These are phyloP conservation scores for Exserohilum turcica DNA, from an alignment of 2,329 filamentous ascomycete species.

Conservation along the genomic window DNA sequence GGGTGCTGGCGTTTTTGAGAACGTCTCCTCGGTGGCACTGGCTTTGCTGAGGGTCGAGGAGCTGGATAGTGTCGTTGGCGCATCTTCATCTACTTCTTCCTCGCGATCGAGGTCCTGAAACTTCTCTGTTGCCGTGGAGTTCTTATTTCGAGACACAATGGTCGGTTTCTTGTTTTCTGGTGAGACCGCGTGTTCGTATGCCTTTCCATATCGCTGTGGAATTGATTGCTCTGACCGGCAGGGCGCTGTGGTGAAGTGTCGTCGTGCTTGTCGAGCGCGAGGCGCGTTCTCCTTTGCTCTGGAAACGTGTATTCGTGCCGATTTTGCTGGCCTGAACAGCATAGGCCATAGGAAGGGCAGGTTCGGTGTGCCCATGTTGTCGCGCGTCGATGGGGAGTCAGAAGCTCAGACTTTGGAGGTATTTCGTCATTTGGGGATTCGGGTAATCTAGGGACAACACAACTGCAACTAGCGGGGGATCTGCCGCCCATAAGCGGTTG, in stretches of 20 bases:
- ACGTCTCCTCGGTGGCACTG: slow-evolving; percentile 19
- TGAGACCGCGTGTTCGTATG: slow-evolving; percentile 53
- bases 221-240: slow-evolving; percentile 36
- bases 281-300: slow-evolving; percentile 12
- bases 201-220: slow-evolving; percentile 55
- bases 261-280: slow-evolving; percentile 21
- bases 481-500: slow-evolving; percentile 17
- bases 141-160: slow-evolving; percentile 11
- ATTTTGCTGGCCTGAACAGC: slow-evolving; percentile 45
- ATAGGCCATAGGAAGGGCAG: slow-evolving; percentile 56
- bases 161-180: slow-evolving; percentile 26
- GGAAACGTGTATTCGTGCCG: slow-evolving; percentile 26
- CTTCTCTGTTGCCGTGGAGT: slow-evolving; percentile 8
- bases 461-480: slow-evolving; percentile 21
- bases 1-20: slow-evolving; percentile 18
- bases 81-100: slow-evolving; percentile 35
- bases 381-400: slow-evolving; percentile 3
- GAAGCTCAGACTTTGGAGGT: slow-evolving; percentile 3
- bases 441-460: slow-evolving; percentile 14
- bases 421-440: slow-evolving; percentile 14
- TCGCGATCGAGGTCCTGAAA: slow-evolving; percentile 18
- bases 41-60: slow-evolving; percentile 20
- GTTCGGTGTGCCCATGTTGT: slow-evolving; percentile 51
- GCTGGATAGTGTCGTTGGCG: slow-evolving; percentile 21
- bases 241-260: slow-evolving; percentile 38